These are phyloP conservation scores for Xylaria sp. DNA, from an alignment of 2,329 filamentous ascomycete species.

Conservation along the genomic window DNA sequence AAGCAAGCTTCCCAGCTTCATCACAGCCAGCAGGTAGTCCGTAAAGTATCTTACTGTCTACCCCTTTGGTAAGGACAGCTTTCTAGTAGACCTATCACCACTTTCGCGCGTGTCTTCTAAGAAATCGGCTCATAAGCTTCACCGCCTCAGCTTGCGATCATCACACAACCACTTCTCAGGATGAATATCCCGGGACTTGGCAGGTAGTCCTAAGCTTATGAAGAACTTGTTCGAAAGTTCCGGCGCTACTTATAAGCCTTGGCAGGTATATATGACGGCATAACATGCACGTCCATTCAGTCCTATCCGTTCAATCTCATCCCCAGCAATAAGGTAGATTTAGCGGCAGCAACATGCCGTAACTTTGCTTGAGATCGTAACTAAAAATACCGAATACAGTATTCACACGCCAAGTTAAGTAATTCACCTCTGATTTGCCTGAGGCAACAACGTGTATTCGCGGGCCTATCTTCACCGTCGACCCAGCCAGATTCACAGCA, in stretches of 20 bases:
- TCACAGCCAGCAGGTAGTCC: too few species aligned
- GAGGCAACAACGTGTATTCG: neutral
- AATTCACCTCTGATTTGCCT: neutral
- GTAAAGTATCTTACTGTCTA: too few species aligned
- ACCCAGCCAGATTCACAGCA: neutral
- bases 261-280: too few species aligned
- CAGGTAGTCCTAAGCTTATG: too few species aligned
- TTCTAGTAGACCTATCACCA: neutral
- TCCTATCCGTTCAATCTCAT: neutral
- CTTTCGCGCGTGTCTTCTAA: neutral
- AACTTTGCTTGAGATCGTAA: neutral
- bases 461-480: neutral
- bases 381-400: neutral
- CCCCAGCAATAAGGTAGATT: neutral
- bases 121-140: neutral
- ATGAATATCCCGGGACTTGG: too few species aligned
- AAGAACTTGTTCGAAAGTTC: too few species aligned
- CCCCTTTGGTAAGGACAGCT: neutral
- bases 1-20: too few species aligned
- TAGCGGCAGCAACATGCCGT: neutral
- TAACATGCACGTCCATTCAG: neutral
- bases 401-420: neutral
- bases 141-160: neutral
- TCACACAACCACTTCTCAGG: too few species aligned
- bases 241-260: too few species aligned